Evolutionary conservation across 2,329 filamentous ascomycete species (phyloP), one percentile per base, ranked within the genome.

Genomic region (Trichoderma sp.): DNA sequence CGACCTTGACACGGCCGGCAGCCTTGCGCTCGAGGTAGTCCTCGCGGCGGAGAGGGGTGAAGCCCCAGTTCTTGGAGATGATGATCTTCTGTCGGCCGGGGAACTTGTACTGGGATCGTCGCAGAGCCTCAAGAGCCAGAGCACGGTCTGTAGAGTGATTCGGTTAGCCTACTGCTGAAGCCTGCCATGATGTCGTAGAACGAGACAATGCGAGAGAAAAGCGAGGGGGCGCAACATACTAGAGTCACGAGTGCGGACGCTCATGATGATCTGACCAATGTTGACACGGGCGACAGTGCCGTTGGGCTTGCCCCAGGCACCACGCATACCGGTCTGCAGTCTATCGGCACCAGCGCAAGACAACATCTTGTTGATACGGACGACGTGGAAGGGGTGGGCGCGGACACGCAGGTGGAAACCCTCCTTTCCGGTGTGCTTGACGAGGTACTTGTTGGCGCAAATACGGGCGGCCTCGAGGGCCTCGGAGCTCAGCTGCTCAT

Each of bases 301-400:
- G 88, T 98, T 96, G 82, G 95, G 95, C 90, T 99, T 99, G 80
- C 95, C 95, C 90, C 93, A 99, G 76, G 95, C 95, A 90, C 95
- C 95, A 90, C 95, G 94, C 95, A 99, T 99, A 88, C 95, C 95
- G 76, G 95, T 99, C 85, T 99, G 95, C 83, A 99, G 88, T 90
- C 95, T 93, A 98, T 99, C 95, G 90, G 95, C 95, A 88, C 95
- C 95, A 79, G 95, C 95, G 83, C 95, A 99, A 80, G 95, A 98
- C 92, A 99, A 94, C 95, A 99, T 99, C 91, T 99, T 99, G 93
- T 99, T 99, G 93, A 99, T 99, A 85, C 95, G 95, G 88, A 99
- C 91, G 84, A 99, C 95, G 88, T 99, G 95, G 92, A 92, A 99
- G 74, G 95, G 95, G 88, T 99, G 95, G 79, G 93, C 93, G 80